Evolutionary conservation across 805 yeast species (phyloP).

Genomic region (Yarrowia bubula): DNA sequence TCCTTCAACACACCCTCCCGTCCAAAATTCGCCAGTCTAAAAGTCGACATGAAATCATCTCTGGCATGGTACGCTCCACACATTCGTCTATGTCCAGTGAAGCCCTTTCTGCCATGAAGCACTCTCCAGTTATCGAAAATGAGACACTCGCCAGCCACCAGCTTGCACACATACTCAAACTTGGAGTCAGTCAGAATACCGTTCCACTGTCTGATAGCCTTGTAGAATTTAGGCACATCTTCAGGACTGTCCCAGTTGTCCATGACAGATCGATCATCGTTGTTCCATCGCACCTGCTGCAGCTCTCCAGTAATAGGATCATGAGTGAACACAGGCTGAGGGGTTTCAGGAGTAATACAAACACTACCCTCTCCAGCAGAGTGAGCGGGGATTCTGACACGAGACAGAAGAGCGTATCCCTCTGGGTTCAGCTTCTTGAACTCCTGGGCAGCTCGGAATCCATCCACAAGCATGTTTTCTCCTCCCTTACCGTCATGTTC

Average conservation of each 20-base stretch:
- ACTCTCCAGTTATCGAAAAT: constrained; percentile 75
- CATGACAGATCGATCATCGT: constrained; percentile 65
- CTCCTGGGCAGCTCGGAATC: constrained; percentile 57
- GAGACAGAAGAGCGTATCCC: constrained; percentile 50
- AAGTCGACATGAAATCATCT: constrained; percentile 58
- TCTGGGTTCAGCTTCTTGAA: constrained; percentile 50
- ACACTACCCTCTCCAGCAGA: constrained; percentile 69
- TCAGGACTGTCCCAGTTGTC: constrained; percentile 46
- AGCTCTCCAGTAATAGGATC: constrained; percentile 49
- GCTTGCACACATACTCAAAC: constrained; percentile 53
- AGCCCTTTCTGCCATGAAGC: constrained; percentile 64
- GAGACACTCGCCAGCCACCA: constrained; percentile 63
- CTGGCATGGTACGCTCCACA: constrained; percentile 71
- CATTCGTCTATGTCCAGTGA: constrained; percentile 64
- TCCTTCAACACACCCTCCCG: constrained; percentile 45
- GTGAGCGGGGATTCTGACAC: constrained; percentile 61
- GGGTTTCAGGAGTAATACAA: constrained; percentile 55
- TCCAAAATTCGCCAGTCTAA: constrained; percentile 49
- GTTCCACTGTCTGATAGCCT: constrained; percentile 59
- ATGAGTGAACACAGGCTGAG: constrained; percentile 56
- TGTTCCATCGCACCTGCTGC: constrained; percentile 68
- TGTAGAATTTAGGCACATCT: constrained; percentile 50
- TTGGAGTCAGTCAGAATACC: constrained; percentile 49
- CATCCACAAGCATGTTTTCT: constrained; percentile 63
- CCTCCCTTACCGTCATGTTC: constrained; percentile 65